Percentiles rank a stretch among this genome's conserved stretches.
Evolutionary conservation across 768 basidiomycete genomes (phyloP).

Genomic region (Boletus subparvulus): DNA sequence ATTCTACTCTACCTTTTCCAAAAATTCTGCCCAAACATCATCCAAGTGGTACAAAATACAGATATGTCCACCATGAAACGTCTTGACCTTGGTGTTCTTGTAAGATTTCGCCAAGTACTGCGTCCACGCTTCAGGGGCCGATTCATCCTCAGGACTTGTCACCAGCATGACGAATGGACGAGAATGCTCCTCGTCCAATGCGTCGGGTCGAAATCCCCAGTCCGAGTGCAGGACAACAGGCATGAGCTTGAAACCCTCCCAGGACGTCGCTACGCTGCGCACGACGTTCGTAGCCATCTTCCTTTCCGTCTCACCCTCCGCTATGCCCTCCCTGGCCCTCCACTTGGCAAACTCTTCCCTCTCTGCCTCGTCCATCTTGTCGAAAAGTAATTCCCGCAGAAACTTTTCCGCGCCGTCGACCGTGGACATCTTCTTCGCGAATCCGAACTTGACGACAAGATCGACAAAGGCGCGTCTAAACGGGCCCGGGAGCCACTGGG

Average conservation of each 20-base stretch:
- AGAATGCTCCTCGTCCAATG: slow-evolving; percentile 46
- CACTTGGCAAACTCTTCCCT: slow-evolving; percentile 38
- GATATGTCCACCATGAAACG: slow-evolving; percentile 51
- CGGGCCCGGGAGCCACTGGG: slow-evolving; percentile 37
- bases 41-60: slow-evolving; percentile 45
- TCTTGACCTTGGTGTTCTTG: slow-evolving; percentile 41
- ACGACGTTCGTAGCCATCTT: slow-evolving; percentile 42
- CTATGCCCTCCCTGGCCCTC: slow-evolving; percentile 39
- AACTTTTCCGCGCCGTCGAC: slow-evolving; percentile 43
- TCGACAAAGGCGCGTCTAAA: slow-evolving; percentile 35
- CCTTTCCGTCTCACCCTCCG: slow-evolving; percentile 45
- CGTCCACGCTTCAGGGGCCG: slow-evolving; percentile 43
- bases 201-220: slow-evolving; percentile 48
- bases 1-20: slow-evolving; percentile 17
- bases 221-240: slow-evolving; percentile 45
- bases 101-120: slow-evolving; percentile 50
- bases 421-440: slow-evolving; percentile 39
- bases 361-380: slow-evolving; percentile 40
- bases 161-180: slow-evolving; percentile 47
- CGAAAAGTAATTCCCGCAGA: slow-evolving; percentile 39
- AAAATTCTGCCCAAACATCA: slow-evolving; percentile 42
- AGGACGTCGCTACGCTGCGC: slow-evolving; percentile 48
- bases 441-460: slow-evolving; percentile 28
- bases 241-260: slow-evolving; percentile 52
- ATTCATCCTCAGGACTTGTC: slow-evolving; percentile 42